Conservation (phyloP, 306 rosid species). For the Crotalaria pallida region DNA sequence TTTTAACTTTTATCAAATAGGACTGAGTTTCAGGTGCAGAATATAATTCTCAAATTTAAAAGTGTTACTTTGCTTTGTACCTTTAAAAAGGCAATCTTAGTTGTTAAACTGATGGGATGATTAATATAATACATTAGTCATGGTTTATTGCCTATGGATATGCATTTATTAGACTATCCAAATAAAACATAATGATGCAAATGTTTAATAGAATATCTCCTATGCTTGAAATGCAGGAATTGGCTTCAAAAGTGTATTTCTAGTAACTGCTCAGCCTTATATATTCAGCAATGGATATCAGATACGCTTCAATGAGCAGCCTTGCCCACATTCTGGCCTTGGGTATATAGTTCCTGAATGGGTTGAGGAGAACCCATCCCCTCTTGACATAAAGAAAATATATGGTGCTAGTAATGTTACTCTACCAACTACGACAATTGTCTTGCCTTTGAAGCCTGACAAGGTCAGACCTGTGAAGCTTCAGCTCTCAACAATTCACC, state of each 20-base stretch:
- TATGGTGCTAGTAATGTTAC: slow-evolving; percentile 32
- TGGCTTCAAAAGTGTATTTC: slow-evolving; percentile 86
- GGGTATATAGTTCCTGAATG: slow-evolving; percentile 90
- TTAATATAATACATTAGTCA: too few relatives aligned
- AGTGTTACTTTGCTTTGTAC: too few relatives aligned
- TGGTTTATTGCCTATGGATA: too few relatives aligned
- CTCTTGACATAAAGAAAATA: slow-evolving; percentile 37
- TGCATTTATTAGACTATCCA: background rate
- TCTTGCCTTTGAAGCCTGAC: slow-evolving; percentile 68
- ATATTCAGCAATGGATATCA: slow-evolving; percentile 82
- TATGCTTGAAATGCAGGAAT: slow-evolving; percentile 53
- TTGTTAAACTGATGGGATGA: too few relatives aligned
- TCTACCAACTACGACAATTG: slow-evolving; percentile 55
- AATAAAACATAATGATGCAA: background rate
- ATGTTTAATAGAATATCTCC: background rate
- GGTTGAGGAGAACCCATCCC: slow-evolving; percentile 60
- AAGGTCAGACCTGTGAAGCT: slow-evolving; percentile 53
- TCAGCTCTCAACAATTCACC: slow-evolving; percentile 67
- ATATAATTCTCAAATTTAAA: too few relatives aligned
- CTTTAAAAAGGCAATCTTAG: too few relatives aligned
- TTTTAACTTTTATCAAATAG: too few relatives aligned
- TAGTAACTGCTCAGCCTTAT: slow-evolving; percentile 57
- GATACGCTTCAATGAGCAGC: slow-evolving; percentile 61
- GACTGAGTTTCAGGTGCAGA: too few relatives aligned
- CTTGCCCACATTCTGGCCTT: slow-evolving; percentile 60